Base-by-base conservation (phyloP, 1,139 yeast species). In the Debaryomycetaceae sp. region DNA sequence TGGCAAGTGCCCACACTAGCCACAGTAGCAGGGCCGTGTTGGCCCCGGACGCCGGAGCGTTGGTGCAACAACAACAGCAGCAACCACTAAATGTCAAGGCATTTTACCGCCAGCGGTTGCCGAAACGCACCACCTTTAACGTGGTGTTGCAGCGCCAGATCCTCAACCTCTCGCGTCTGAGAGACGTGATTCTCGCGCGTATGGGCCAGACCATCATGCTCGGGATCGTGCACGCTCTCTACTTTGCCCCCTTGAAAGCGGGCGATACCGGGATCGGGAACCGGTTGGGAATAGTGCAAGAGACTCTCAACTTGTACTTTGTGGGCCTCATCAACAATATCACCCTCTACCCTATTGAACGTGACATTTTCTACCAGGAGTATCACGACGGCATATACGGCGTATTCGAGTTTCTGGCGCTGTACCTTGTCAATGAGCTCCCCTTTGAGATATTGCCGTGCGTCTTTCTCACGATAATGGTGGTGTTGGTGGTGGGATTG, bases 311-410 rank as follows among this genome's bases (percentile, higher is more conserved):
- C 33, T 32, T 48, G 28, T 48, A 44, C 34, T 49, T 37, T 26
- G 47, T 42, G 8, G 54, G 54, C 2, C 38, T 48, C 30, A 34
- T 49, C 32, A 49, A 49, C 35, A 49, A 48, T 32, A 34, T 48
- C 30, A 33, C 50, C 4, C 34, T 48, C 19, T 49, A 46, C 27
- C 52, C 52, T 4, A 29, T 37, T 4, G 51, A 47, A 21, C 32
- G 52, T n/a, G 43, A 44, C 30, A 36, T 49, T 19, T 49, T 49
- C 33, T 47, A 49, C 37, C 51, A 48, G 30, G 54, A 49, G 28
- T 37, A 43, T 26, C 39, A 39, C 30, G 54, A 49, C 23, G 46
- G 44, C 3, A 34, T 45, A 3, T 47, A 48, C 26, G 50, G 51
- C 1, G 44, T 43, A 15, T 20, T 31, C 11, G 40, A 41, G n/a